Conservation (phyloP, 129 eudicot species). For the Glebionis coronaria region DNA sequence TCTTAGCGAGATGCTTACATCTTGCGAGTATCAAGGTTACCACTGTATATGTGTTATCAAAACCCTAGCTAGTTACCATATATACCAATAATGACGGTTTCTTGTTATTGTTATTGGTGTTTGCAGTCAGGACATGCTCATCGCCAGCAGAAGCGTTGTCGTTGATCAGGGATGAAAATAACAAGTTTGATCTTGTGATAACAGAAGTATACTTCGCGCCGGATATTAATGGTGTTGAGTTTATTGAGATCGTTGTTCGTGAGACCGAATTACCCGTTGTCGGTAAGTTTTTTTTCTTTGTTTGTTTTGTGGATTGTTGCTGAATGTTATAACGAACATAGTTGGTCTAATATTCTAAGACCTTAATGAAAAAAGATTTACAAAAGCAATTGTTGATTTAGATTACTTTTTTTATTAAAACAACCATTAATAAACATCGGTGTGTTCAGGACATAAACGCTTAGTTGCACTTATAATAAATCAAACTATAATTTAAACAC, state of each 20-base stretch:
- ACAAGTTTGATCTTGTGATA: conserved; percentile 21
- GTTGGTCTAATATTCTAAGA: too few species aligned
- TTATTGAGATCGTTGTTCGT: conserved; percentile 16
- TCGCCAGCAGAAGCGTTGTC: conserved; percentile 20
- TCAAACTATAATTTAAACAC: too few species aligned
- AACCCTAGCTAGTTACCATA: too few species aligned
- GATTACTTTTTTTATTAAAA: too few species aligned
- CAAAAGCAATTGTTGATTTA: too few species aligned
- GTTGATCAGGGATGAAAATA: conserved; percentile 11
- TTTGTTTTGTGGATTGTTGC: neutral
- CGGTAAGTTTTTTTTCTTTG: conserved; percentile 8
- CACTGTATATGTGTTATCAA: neutral
- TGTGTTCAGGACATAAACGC: too few species aligned
- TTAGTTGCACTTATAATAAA: too few species aligned
- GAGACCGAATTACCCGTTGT: conserved; percentile 29
- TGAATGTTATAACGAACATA: too few species aligned
- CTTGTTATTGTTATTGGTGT: too few species aligned
- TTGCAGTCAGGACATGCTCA: conserved; percentile 23
- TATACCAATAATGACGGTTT: too few species aligned
- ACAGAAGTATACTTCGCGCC: conserved; percentile 9
- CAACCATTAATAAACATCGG: too few species aligned
- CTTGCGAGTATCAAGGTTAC: conserved; percentile 26
- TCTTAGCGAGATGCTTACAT: conserved; percentile 14
- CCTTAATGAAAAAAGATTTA: too few species aligned
- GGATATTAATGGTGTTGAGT: conserved; percentile 18